Percentiles rank a stretch among this genome's conserved stretches.
Conservation (phyloP, 345 rosid species). For the Camelina sativa region DNA sequence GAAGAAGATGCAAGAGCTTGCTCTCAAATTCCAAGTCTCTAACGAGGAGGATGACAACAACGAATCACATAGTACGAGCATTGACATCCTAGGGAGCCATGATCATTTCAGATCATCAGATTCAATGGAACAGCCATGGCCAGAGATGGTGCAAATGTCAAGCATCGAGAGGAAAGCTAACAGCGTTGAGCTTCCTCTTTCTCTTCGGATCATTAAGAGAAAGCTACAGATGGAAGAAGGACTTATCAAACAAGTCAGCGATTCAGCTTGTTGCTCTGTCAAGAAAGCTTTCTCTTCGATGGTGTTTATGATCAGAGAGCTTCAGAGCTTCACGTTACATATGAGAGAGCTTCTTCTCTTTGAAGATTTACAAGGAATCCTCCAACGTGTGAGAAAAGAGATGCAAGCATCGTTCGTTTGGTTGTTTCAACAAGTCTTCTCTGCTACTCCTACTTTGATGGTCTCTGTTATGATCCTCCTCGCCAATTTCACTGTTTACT, state of each 20-base stretch:
- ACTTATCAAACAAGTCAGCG: constrained; percentile 62
- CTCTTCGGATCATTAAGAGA: constrained; percentile 78
- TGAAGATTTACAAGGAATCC: constrained; percentile 74
- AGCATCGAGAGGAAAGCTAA: constrained; percentile 86
- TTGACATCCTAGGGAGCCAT: background rate
- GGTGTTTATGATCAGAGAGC: constrained; percentile 93
- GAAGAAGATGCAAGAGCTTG: constrained; percentile 56
- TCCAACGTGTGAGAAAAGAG: constrained; percentile 72
- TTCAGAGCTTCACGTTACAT: constrained; percentile 73
- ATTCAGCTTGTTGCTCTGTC: constrained; percentile 74
- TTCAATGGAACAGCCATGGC: constrained; percentile 47
- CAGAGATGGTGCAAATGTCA: constrained; percentile 53
- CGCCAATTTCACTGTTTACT: constrained; percentile 84
- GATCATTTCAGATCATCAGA: constrained; percentile 16
- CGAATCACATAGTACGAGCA: background rate
- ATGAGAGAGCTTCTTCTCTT: constrained; percentile 74
- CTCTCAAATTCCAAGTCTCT: constrained; percentile 60
- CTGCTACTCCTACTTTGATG: constrained; percentile 93
- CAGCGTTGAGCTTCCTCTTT: constrained; percentile 81
- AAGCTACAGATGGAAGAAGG: constrained; percentile 80
- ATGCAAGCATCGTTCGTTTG: constrained; percentile 92
- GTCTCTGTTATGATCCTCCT: constrained; percentile 89
- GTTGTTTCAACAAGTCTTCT: constrained; percentile 94
- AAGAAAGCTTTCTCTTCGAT: constrained; percentile 88
- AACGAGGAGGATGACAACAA: constrained; percentile 31